These are phyloP conservation scores for Lasiodiplodia sp. DNA, from an alignment of 2,329 filamentous ascomycete genomes.

Conservation along the genomic window DNA sequence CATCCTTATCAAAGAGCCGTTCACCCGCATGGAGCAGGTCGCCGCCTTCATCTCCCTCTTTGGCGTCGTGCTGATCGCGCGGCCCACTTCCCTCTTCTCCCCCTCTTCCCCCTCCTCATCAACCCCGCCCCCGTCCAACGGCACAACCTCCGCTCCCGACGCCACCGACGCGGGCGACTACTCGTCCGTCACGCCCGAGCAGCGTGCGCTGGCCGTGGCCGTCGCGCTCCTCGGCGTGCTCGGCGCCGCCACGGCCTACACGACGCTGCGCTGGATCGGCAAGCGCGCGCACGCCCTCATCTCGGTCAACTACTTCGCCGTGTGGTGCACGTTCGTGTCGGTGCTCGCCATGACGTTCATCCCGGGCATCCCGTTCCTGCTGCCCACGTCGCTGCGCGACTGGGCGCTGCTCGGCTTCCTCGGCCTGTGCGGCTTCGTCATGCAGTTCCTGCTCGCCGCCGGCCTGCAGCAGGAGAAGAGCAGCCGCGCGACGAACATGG, in stretches of 20 bases:
- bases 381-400: slow-evolving; percentile 63
- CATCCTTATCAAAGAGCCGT: slow-evolving; percentile 76
- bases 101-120: slow-evolving; percentile 40
- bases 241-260: slow-evolving; percentile 77
- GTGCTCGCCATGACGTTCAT: slow-evolving; percentile 66
- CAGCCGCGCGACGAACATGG: slow-evolving; percentile 65
- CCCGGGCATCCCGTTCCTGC: slow-evolving; percentile 65
- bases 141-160: slow-evolving; percentile 38
- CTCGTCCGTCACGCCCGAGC: slow-evolving; percentile 62
- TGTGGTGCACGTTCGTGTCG: slow-evolving; percentile 74
- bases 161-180: slow-evolving; percentile 43
- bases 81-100: slow-evolving; percentile 67
- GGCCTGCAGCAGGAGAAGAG: slow-evolving; percentile 73
- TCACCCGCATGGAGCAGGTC: slow-evolving; percentile 77
- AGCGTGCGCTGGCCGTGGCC: slow-evolving; percentile 74
- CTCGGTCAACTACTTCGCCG: slow-evolving; percentile 83
- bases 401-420: slow-evolving; percentile 74
- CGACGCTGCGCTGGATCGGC: slow-evolving; percentile 80
- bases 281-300: slow-evolving; percentile 82
- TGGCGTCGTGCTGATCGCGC: slow-evolving; percentile 84
- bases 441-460: slow-evolving; percentile 85
- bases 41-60: slow-evolving; percentile 77
- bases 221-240: slow-evolving; percentile 79
- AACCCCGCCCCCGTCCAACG: slow-evolving; percentile 42
- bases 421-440: slow-evolving; percentile 77